Evolutionary conservation across 2,329 filamentous ascomycete species (phyloP).

Genomic region (Gliomastix tumulicola): DNA sequence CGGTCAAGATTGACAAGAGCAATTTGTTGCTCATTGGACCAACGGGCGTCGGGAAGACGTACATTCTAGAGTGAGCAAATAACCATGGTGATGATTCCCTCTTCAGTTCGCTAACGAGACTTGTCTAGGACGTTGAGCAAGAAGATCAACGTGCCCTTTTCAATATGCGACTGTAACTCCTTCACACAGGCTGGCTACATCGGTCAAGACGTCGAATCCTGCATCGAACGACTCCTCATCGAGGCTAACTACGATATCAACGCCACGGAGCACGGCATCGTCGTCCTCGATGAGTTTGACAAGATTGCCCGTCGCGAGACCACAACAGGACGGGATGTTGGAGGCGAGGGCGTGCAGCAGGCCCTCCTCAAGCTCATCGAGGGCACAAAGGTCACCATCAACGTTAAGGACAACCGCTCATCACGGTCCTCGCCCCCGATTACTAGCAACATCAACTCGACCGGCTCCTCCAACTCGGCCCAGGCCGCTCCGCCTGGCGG

Average conservation of each 20-base stretch:
- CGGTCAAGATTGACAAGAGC: conserved; percentile 85
- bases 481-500: conserved; percentile 37
- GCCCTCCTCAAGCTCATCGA: conserved; percentile 93
- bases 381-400: conserved; percentile 87
- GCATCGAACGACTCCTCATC: conserved; percentile 82
- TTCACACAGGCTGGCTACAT: conserved; percentile 97
- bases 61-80: conserved; percentile 73
- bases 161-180: conserved; percentile 91
- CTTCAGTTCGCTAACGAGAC: too few species aligned
- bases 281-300: conserved; percentile 94
- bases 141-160: conserved; percentile 90
- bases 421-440: conserved; percentile 45
- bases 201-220: conserved; percentile 94
- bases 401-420: conserved; percentile 71
- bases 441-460: conserved; percentile 43
- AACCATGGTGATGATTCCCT: too few species aligned
- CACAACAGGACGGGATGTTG: conserved; percentile 85
- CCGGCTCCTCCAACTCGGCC: conserved; percentile 27
- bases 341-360: conserved; percentile 94
- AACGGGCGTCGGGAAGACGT: conserved; percentile 91
- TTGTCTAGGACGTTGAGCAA: conserved; percentile 82
- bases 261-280: conserved; percentile 82
- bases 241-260: conserved; percentile 85
- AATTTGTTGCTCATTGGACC: conserved; percentile 88
- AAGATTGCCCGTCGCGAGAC: conserved; percentile 90